Percentiles rank a stretch among this genome's conserved stretches.
Conservation (phyloP, 2,329 filamentous ascomycete species). For the Calonectria hongkongensis region DNA sequence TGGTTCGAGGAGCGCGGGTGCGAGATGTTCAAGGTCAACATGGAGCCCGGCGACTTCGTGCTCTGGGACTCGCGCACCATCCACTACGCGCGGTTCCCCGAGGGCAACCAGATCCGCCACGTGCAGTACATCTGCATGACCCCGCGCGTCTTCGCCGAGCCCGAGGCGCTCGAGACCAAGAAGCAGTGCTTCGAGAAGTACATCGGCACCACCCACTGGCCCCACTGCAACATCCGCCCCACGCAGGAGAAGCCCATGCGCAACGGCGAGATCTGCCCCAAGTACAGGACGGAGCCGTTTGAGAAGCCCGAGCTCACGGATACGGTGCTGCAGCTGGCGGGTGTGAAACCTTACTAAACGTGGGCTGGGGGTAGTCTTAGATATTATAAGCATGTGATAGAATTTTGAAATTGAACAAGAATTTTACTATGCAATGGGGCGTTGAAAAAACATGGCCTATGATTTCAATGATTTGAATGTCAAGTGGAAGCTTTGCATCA, state of each 20-base stretch:
- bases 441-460: not conserved
- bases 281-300: slow-evolving; percentile 50
- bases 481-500: too few species aligned
- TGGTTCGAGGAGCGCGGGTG: slow-evolving; percentile 60
- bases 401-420: not conserved
- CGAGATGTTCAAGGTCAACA: slow-evolving; percentile 61
- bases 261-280: slow-evolving; percentile 46
- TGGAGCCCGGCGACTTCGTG: slow-evolving; percentile 65
- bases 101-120: slow-evolving; percentile 62
- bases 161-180: slow-evolving; percentile 62
- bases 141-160: slow-evolving; percentile 34
- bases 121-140: slow-evolving; percentile 55
- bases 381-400: slow-evolving; percentile 7
- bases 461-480: not conserved
- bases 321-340: slow-evolving; percentile 44
- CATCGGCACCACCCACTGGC: slow-evolving; percentile 64
- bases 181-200: slow-evolving; percentile 62
- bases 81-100: slow-evolving; percentile 64
- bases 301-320: slow-evolving; percentile 48
- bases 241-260: slow-evolving; percentile 50
- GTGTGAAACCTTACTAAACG: slow-evolving; percentile 46
- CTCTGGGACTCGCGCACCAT: slow-evolving; percentile 64
- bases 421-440: not conserved
- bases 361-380: not conserved
- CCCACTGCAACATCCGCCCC: slow-evolving; percentile 55